Percentiles rank a stretch among this genome's conserved stretches.
Evolutionary conservation across 139 green algal genomes (phyloP).

Genomic region (Chlorella sp.): DNA sequence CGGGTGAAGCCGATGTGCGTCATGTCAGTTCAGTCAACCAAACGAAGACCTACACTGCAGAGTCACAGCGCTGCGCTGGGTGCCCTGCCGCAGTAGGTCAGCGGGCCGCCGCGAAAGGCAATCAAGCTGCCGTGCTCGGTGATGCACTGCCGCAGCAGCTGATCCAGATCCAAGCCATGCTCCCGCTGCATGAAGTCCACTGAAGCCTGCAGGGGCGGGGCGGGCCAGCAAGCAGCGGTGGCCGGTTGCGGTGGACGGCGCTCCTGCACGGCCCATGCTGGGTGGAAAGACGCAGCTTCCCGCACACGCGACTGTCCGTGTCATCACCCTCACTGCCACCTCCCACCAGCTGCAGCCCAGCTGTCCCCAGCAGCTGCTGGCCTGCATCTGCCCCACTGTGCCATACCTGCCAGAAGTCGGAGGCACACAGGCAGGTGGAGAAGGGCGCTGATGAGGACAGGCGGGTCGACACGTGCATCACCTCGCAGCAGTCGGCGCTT

Average conservation of each 20-base stretch:
- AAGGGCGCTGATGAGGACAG: conserved; percentile 24
- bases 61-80: no score
- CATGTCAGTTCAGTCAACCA: no score
- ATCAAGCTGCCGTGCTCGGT: background rate
- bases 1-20: no score
- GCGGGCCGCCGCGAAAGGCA: conserved; percentile 3
- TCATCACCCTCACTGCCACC: no score
- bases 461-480: background rate
- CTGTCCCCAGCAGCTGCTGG: background rate
- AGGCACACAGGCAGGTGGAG: conserved; percentile 17
- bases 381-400: background rate
- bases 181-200: background rate
- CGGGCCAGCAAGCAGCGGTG: no score
- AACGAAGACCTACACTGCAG: no score
- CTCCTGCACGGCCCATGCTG: no score
- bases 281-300: no score
- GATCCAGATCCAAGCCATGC: background rate
- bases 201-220: conserved; percentile 1
- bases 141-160: background rate
- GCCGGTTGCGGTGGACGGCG: no score
- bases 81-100: background rate
- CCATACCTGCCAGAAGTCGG: conserved; percentile 12
- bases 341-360: background rate
- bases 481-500: conserved; percentile 1
- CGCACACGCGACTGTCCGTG: no score